Evolutionary conservation across 352 stramenopile species (phyloP).

Genomic region (Saprolegnia diclina): DNA sequence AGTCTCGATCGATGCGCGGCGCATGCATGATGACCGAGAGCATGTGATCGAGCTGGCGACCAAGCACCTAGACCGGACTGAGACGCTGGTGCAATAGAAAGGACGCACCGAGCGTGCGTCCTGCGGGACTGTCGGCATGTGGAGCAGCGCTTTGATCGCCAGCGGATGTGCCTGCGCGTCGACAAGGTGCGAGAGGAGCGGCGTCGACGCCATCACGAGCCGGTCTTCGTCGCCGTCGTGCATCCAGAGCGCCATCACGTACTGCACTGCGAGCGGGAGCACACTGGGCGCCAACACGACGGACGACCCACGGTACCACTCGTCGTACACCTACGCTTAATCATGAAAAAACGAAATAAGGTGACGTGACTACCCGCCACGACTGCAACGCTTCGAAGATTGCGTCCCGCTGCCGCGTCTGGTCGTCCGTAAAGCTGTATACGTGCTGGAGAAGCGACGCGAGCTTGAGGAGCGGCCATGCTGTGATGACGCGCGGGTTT

Average conservation of each 20-base stretch:
- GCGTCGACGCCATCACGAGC: not conserved
- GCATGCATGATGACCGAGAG: constrained; percentile 68
- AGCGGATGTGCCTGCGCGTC: constrained; percentile 30
- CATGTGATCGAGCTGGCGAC: constrained; percentile 43
- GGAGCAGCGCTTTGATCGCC: constrained; percentile 57
- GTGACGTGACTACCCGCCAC: constrained; percentile 15
- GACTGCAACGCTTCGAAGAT: not conserved
- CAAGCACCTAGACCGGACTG: constrained; percentile 4
- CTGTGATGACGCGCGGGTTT: not conserved
- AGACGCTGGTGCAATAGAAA: not conserved
- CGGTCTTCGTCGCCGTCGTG: not conserved
- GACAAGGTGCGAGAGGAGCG: constrained; percentile 7
- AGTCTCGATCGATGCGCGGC: constrained; percentile 57
- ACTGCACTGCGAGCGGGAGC: constrained; percentile 13
- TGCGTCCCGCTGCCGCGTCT: constrained; percentile 10
- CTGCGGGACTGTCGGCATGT: constrained; percentile 52
- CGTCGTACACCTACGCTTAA: constrained; percentile 19
- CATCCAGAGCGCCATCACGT: not conserved
- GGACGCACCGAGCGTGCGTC: constrained; percentile 44
- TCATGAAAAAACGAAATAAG: not conserved
- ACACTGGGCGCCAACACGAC: constrained; percentile 6
- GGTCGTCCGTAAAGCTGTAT: not conserved
- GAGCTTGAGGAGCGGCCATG: constrained; percentile 11
- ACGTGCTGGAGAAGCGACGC: not conserved
- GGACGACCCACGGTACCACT: constrained; percentile 15